Evolutionary conservation across 805 yeast genomes (phyloP), one percentile per base, ranked within the genome.

Genomic region (Candida endomychidarum): DNA sequence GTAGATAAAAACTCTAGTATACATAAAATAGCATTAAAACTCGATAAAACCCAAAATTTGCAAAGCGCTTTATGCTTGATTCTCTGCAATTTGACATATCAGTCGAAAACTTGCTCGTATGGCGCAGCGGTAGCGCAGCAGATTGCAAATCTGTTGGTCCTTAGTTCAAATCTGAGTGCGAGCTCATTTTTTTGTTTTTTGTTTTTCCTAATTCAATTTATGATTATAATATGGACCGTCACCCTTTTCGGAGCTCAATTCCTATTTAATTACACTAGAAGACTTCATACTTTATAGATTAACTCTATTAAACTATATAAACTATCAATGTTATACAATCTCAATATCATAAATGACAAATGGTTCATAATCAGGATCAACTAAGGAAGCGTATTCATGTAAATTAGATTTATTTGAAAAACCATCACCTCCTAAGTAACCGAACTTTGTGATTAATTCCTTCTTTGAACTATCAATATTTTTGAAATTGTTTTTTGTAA

Each of bases 111-210:
- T n/a, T 25, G 60, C 59, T 57, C 54, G 81, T 75, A 74, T 86
- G 89, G 95, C 93, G 89, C 90, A 86, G 93, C 81, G 93, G 95
- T 85, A 86, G 91, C 90, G 95, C 93, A 84, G 89, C 87, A 83
- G 95, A 86, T 86, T 86, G 95, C 95, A 86, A 86, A 85, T 86
- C 95, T 84, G 86, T 81, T 84, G 95, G 96, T 86, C 93, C 89
- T 83, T 80, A 83, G 95, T 86, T 86, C 96, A 81, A 86, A 63
- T 81, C 96, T 83, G 95, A 83, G 87, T 76, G 81, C 83, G 78
- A 81, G 88, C 93, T 83, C 47, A 38, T 46, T 56, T 65, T 64
- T 69, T 70, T 62, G 17, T 32, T 15, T 10, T 7, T 28, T 16
- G 19, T 20, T 20, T 8, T 20, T 20, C 22, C 8, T 20, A n/a